Evolutionary conservation across 2,329 filamentous ascomycete genomes (phyloP).

Genomic region (Aureobasidium sp.): DNA sequence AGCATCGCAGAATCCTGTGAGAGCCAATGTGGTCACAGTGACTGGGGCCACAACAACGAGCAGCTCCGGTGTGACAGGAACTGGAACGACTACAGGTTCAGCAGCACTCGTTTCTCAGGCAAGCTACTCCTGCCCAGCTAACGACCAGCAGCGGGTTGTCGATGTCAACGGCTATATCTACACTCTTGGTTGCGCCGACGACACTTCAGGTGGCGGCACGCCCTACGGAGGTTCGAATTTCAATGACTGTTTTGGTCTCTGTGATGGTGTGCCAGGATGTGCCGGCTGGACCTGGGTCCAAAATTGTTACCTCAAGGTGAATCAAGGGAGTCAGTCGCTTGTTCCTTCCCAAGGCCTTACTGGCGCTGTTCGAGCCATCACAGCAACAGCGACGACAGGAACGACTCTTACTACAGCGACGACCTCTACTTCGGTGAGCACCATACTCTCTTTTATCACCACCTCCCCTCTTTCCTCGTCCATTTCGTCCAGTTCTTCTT

Average conservation of each 20-base stretch:
- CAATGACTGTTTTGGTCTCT: conserved; percentile 29
- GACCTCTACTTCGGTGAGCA: neutral
- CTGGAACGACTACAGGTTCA: too few species aligned
- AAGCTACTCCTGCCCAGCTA: conserved; percentile 16
- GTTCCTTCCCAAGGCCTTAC: neutral
- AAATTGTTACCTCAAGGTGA: neutral
- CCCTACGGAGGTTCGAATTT: neutral
- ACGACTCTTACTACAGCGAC: neutral
- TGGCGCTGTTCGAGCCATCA: neutral
- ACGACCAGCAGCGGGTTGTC: neutral
- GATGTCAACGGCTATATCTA: neutral
- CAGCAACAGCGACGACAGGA: neutral
- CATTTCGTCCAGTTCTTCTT: neutral
- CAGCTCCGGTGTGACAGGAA: too few species aligned
- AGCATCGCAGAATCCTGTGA: conserved; percentile 17
- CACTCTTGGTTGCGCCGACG: conserved; percentile 4
- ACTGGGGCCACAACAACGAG: neutral
- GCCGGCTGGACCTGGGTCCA: neutral
- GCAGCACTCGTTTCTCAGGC: neutral
- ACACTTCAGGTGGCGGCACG: conserved; percentile 5
- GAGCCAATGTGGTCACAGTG: conserved; percentile 2
- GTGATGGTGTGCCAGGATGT: conserved; percentile 23
- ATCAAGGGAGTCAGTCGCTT: neutral
- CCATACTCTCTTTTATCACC: neutral
- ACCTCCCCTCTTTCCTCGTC: neutral